These are phyloP conservation scores for Condylostoma magnum DNA, from an alignment of 169 alveolate genomes.

Conservation along the genomic window DNA sequence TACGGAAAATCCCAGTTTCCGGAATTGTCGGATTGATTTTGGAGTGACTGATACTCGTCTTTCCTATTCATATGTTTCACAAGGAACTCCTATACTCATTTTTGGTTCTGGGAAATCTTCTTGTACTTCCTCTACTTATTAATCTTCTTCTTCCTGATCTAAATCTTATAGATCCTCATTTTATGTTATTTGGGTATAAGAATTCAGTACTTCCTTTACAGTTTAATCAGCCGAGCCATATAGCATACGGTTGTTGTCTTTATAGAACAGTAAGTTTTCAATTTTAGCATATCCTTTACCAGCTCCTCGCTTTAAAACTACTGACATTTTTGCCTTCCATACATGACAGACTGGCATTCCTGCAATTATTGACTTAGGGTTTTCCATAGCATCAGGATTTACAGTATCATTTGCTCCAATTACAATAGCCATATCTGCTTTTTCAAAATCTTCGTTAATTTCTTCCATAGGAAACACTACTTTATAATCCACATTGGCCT, in stretches of 20 bases:
- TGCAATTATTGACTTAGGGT: constrained; percentile 82
- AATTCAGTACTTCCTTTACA: background rate
- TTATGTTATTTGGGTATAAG: background rate
- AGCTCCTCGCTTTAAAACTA: constrained; percentile 90
- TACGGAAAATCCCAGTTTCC: constrained; percentile 48
- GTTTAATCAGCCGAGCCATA: constrained; percentile 83
- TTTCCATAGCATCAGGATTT: constrained; percentile 90
- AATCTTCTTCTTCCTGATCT: constrained; percentile 14
- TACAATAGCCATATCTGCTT: constrained; percentile 85
- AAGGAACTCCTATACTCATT: constrained; percentile 58
- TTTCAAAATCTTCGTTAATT: constrained; percentile 75
- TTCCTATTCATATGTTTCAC: constrained; percentile 51
- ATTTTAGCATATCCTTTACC: constrained; percentile 94
- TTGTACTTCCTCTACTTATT: background rate
- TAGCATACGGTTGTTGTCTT: constrained; percentile 84
- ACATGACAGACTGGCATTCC: constrained; percentile 96
- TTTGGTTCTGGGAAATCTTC: constrained; percentile 17
- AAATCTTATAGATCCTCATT: background rate
- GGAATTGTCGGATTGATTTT: constrained; percentile 35
- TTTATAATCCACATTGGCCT: constrained; percentile 93
- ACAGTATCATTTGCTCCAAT: constrained; percentile 96
- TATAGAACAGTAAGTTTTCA: constrained; percentile 92
- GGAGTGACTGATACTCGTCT: constrained; percentile 66
- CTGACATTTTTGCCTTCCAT: constrained; percentile 89
- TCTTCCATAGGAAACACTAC: constrained; percentile 94